Base-by-base conservation (phyloP, 2,329 filamentous ascomycete species). In the Lecanicillium sp. region DNA sequence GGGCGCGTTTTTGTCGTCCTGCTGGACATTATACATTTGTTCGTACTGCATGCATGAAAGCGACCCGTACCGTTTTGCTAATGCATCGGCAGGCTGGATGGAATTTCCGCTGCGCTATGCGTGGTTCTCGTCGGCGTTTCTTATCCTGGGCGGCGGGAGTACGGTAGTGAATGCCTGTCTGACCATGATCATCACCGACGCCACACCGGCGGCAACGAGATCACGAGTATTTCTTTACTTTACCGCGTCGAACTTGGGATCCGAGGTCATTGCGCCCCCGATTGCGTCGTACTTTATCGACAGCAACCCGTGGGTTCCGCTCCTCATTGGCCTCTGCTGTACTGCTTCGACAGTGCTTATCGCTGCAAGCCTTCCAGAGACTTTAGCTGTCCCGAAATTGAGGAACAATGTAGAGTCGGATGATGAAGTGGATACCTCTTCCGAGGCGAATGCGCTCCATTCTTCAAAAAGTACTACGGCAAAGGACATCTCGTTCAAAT, bases 181-280 rank as follows among this genome's bases (percentile, higher is more conserved):
- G 38, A 37, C 46, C 17, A 48, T 48, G 30, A 48, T 48, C n/a
- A 21, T 48, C n/a, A 38, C 46, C 23, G 46, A 48, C 30, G 17
- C 46, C 11, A 48, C 46, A 8, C 30, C 46, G 11, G 38, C 26
- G 3, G 37, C 39, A 2, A 12, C 32, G 23, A 35, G 46, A 12
- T 43, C 46, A 3, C 36, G 39, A 6, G 32, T 48, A n/a, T 93
- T 95, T 62, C 74, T 95, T 21, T 95, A 95, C 66, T 86, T 87
- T 5, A 87, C 82, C 3, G 90, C 84, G 11, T 90, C 86, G 15
- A 95, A 95, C 61, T 74, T 95, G 3, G 90, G 89, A 3, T 43
- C 46, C 11, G 46, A 43, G n/a, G 30, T 48, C 9, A 32, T 48
- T 37, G 46, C 38, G 32, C 46, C 46, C 6, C 46, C 46, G 4